Evolutionary conservation across 768 basidiomycete species (phyloP).

Genomic region (Calocera cornea): DNA sequence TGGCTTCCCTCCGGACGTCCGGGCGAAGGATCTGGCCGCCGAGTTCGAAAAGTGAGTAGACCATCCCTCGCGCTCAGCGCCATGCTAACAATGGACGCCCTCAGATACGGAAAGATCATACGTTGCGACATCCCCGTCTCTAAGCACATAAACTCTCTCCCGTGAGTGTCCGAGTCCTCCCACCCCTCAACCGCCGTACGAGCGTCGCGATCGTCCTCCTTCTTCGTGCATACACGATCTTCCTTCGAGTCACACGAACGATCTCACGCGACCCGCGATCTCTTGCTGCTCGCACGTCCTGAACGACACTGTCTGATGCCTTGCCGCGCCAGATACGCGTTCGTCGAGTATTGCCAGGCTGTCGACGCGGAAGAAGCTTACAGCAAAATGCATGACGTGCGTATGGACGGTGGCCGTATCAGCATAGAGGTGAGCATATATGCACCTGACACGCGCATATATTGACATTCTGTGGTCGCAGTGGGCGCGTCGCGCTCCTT

Average conservation of each 20-base stretch:
- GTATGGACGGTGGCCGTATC: not conserved
- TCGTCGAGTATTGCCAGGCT: not conserved
- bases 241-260: not conserved
- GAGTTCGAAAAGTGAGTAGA: not conserved
- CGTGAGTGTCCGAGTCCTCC: not conserved
- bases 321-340: not conserved
- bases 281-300: not conserved
- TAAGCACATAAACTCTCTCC: not conserved
- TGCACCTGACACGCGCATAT: not conserved
- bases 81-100: not conserved
- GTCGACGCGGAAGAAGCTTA: not conserved
- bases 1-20: not conserved
- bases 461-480: not conserved
- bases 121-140: not conserved
- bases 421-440: constrained; percentile 1
- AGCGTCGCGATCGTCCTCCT: not conserved
- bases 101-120: not conserved
- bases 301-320: not conserved
- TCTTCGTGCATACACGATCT: not conserved
- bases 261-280: not conserved
- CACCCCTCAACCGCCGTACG: not conserved
- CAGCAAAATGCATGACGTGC: not conserved
- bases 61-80: not conserved
- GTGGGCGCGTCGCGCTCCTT: not conserved
- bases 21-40: not conserved